Evolutionary conservation across 2,329 filamentous ascomycete genomes (phyloP), one percentile per base, ranked within the genome.

Genomic region (Lizonia empirigonia): DNA sequence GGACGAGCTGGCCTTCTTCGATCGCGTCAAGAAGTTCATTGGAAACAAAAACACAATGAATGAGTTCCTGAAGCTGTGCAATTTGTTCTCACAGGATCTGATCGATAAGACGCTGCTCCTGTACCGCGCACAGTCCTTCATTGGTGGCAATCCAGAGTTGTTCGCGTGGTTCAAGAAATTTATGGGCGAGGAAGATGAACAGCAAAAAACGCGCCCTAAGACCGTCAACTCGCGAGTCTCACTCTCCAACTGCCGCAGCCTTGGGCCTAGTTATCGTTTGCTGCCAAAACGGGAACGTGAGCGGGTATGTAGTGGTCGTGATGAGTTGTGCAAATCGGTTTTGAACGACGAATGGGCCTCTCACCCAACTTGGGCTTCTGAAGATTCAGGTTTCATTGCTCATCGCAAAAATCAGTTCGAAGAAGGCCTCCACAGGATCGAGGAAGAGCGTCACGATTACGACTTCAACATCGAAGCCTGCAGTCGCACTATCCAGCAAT

Each of bases 281-380:
- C 80, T 99, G 7, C 94, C 94, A 1, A 94, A 93, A 75, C 82
- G 91, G 48, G 94, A 97, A 72, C 88, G 91, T 9, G 85, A 94
- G 53, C 95, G 96, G 77, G 85, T 88, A 1, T 99, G 94, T 77
- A 94, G 90, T 68, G 94, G 94, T 9, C 89, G 94, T 36, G 94
- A 99, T 68, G 91, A 96, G 72, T 86, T 99, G 62, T 99, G 94
- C 76, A 88, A 90, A 61, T 87, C 88, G 19, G 93, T 99, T 0
- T 80, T 99, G 46, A 99, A 99, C 60, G 94, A 99, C 63, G 90
- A 97, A 62, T 99, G 94, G 94, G 94, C 94, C 2, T 97, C 93
- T 20, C 94, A 99, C 75, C 94, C 94, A 3, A 99, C 94, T 0
- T 99, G 94, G 94, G 94, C 93, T 1, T 97, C 93, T 1, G 94